These are phyloP conservation scores for Yamadazyma taylorii DNA, from an alignment of 1,139 yeast genomes.

Conservation along the genomic window DNA sequence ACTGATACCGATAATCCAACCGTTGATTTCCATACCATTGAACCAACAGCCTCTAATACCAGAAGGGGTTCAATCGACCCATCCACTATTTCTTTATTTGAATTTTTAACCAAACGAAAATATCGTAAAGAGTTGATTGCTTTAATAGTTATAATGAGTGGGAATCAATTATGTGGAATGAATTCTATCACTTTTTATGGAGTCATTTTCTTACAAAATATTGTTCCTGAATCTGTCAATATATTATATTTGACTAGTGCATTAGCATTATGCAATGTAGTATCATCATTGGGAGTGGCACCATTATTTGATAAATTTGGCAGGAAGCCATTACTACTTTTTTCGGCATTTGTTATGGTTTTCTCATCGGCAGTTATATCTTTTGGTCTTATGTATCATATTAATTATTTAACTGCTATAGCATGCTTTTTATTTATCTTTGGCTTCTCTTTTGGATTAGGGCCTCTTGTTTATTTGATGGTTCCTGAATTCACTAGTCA, in stretches of 20 bases:
- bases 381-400: slow-evolving; percentile 52
- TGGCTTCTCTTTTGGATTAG: slow-evolving; percentile 82
- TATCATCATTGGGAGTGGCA: slow-evolving; percentile 27
- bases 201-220: slow-evolving; percentile 29
- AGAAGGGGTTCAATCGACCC: slow-evolving; percentile 33
- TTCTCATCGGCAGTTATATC: slow-evolving; percentile 59
- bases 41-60: slow-evolving; percentile 5
- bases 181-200: slow-evolving; percentile 44
- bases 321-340: slow-evolving; percentile 62
- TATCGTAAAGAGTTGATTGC: slow-evolving; percentile 32
- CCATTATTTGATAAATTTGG: slow-evolving; percentile 56
- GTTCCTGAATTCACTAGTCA: slow-evolving; percentile 78
- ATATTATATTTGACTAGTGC: slow-evolving; percentile 31
- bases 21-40: not conserved
- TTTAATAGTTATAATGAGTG: slow-evolving; percentile 34
- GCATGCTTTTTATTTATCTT: slow-evolving; percentile 70
- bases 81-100: slow-evolving; percentile 23
- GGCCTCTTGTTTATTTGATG: slow-evolving; percentile 86
- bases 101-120: slow-evolving; percentile 21
- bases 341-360: slow-evolving; percentile 66
- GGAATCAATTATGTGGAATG: slow-evolving; percentile 43
- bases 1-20: not conserved
- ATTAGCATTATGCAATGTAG: slow-evolving; percentile 31
- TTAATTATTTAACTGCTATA: slow-evolving; percentile 51
- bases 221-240: slow-evolving; percentile 25